Conservation (phyloP, 352 stramenopile species). For the Globisporangium nodosum region DNA sequence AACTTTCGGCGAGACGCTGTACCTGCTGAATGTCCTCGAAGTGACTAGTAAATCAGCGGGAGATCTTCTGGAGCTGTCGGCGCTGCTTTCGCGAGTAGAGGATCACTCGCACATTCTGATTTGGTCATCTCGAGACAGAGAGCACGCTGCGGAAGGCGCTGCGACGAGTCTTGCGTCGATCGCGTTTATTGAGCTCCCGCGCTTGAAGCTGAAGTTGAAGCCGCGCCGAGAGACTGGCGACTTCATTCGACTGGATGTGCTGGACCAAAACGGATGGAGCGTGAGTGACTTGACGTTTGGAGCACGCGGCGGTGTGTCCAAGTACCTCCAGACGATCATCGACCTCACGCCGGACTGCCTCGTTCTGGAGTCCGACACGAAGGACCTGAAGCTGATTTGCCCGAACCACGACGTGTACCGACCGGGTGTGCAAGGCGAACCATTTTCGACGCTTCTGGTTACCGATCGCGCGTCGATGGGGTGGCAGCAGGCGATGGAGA, state of each 20-base stretch:
- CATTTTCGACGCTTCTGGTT: slow-evolving; percentile 76
- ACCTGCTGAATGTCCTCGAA: slow-evolving; percentile 93
- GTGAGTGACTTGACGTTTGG: slow-evolving; percentile 60
- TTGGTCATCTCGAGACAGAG: slow-evolving; percentile 65
- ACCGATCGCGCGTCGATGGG: slow-evolving; percentile 69
- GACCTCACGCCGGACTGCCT: slow-evolving; percentile 55
- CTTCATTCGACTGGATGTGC: slow-evolving; percentile 53
- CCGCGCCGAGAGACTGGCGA: slow-evolving; percentile 46
- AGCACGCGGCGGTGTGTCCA: slow-evolving; percentile 24
- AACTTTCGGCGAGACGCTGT: slow-evolving; percentile 64
- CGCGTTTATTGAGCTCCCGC: slow-evolving; percentile 95
- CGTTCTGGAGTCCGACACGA: slow-evolving; percentile 71
- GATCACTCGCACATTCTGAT: slow-evolving; percentile 96
- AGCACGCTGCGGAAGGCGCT: not conserved
- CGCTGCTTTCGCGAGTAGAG: slow-evolving; percentile 93
- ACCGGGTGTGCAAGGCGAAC: slow-evolving; percentile 61
- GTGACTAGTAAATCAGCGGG: slow-evolving; percentile 36
- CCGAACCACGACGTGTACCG: slow-evolving; percentile 84
- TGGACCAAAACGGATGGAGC: slow-evolving; percentile 84
- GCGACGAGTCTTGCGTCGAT: slow-evolving; percentile 44
- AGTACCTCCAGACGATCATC: slow-evolving; percentile 46
- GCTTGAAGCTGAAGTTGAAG: slow-evolving; percentile 95
- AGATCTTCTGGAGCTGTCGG: slow-evolving; percentile 62
- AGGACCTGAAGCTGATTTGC: slow-evolving; percentile 71
- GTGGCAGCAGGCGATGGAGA: slow-evolving; percentile 88